Conservation (phyloP, 2,329 filamentous ascomycete genomes). For the Aspergillus phoenicis region DNA sequence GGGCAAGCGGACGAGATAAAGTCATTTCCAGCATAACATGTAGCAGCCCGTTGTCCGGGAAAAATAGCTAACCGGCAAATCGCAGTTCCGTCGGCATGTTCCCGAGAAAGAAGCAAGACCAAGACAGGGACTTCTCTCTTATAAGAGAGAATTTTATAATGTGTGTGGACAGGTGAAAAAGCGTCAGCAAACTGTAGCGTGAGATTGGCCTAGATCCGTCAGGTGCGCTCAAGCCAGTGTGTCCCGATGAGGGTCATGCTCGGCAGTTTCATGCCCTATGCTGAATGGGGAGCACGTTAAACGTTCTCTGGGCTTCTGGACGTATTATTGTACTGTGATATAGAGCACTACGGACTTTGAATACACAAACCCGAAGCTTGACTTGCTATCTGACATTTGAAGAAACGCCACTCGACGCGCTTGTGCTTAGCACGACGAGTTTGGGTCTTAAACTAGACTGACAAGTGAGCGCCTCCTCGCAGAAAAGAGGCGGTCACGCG, state of each 20-base stretch:
- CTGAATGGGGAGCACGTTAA: neutral
- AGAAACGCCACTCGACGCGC: neutral
- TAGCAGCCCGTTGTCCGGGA: no score
- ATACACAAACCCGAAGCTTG: neutral
- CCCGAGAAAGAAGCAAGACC: no score
- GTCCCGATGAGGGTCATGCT: neutral
- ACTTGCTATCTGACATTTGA: neutral
- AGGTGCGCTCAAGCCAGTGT: neutral
- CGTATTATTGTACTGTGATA: neutral
- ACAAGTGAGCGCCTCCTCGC: neutral
- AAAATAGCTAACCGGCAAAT: no score
- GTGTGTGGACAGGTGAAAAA: no score
- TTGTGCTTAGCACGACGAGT: neutral
- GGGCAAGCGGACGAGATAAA: no score
- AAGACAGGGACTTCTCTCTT: no score
- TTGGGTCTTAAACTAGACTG: neutral
- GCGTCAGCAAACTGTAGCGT: no score
- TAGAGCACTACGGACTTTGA: neutral
- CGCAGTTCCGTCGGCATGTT: no score
- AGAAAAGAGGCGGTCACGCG: neutral
- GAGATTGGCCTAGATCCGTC: neutral
- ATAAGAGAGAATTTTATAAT: no score
- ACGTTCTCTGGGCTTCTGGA: no score
- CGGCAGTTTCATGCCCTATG: neutral
- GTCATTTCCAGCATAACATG: no score